A percentile compares a stretch with the other conserved stretches of the same genome.
phyloP scores from a whole-genome alignment of 106 monocot species.

The Dendrobium chrysotoxum region DNA sequence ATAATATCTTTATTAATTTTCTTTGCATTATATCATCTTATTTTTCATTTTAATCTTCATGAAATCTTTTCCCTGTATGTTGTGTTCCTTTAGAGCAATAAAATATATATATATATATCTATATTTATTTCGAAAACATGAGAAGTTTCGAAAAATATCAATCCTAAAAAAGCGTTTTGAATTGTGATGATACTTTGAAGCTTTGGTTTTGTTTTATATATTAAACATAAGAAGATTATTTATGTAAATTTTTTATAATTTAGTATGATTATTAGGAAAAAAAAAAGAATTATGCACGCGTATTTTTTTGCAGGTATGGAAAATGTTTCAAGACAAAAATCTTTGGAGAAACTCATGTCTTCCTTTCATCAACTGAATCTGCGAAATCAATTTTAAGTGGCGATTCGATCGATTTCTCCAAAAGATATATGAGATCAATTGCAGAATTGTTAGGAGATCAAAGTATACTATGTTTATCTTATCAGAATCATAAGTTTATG shows the following conservation, averaged over 20 bases:
- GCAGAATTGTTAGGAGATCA: slow-evolving; percentile 57
- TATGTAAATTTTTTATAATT: neutral
- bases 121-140: no score
- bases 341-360: slow-evolving; percentile 59
- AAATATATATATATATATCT: no score
- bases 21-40: neutral
- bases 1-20: neutral
- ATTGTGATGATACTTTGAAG: no score
- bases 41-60: neutral
- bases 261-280: neutral
- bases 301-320: slow-evolving; percentile 36
- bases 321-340: slow-evolving; percentile 66
- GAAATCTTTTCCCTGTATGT: neutral
- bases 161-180: no score
- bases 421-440: slow-evolving; percentile 59
- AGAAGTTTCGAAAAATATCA: no score
- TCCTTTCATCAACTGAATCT: slow-evolving; percentile 35
- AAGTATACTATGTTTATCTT: slow-evolving; percentile 69
- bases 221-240: neutral
- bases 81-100: no score
- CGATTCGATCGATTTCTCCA: slow-evolving; percentile 38
- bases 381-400: slow-evolving; percentile 34
- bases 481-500: slow-evolving; percentile 30
- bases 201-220: no score
- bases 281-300: neutral